Conservation (phyloP, 768 basidiomycete genomes). For the Macrolepiota albuminosa region DNA sequence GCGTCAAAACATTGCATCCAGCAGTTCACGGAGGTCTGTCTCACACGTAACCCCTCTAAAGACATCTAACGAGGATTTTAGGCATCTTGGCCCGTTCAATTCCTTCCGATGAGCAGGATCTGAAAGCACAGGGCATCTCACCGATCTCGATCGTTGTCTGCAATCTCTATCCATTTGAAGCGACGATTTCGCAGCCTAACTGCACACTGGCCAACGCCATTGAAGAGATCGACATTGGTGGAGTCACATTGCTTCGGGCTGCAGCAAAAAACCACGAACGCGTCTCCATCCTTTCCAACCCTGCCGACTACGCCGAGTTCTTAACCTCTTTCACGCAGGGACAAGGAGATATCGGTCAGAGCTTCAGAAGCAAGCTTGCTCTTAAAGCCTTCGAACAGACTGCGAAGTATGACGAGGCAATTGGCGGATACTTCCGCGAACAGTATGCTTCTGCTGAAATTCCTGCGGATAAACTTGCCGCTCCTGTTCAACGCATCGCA, state of each 20-base stretch:
- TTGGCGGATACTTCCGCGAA: slow-evolving; percentile 93
- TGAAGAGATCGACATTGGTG: slow-evolving; percentile 98
- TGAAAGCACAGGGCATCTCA: slow-evolving; percentile 77
- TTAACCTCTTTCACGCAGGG: slow-evolving; percentile 71
- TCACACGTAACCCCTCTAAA: neutral
- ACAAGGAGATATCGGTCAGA: slow-evolving; percentile 69
- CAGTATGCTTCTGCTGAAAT: slow-evolving; percentile 87
- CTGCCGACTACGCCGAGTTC: slow-evolving; percentile 82
- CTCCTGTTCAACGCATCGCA: slow-evolving; percentile 75
- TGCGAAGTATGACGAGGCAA: slow-evolving; percentile 90
- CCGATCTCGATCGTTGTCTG: slow-evolving; percentile 97
- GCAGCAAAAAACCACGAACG: slow-evolving; percentile 98
- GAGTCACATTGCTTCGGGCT: slow-evolving; percentile 94
- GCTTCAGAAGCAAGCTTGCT: slow-evolving; percentile 73
- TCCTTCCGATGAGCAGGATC: slow-evolving; percentile 84
- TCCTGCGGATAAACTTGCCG: slow-evolving; percentile 54
- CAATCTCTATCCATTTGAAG: slow-evolving; percentile 97
- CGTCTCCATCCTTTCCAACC: slow-evolving; percentile 86
- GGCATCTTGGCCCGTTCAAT: slow-evolving; percentile 94
- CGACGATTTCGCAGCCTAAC: slow-evolving; percentile 81
- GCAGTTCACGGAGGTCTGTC: slow-evolving; percentile 91
- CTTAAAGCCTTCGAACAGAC: slow-evolving; percentile 98
- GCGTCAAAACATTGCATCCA: slow-evolving; percentile 98
- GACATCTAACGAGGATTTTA: slow-evolving; percentile 23
- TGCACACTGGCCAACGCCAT: slow-evolving; percentile 91